Percentiles rank a stretch among this genome's conserved stretches.
Evolutionary conservation across 2,329 filamentous ascomycete species (phyloP).

Genomic region (Verticillium klebahnii): DNA sequence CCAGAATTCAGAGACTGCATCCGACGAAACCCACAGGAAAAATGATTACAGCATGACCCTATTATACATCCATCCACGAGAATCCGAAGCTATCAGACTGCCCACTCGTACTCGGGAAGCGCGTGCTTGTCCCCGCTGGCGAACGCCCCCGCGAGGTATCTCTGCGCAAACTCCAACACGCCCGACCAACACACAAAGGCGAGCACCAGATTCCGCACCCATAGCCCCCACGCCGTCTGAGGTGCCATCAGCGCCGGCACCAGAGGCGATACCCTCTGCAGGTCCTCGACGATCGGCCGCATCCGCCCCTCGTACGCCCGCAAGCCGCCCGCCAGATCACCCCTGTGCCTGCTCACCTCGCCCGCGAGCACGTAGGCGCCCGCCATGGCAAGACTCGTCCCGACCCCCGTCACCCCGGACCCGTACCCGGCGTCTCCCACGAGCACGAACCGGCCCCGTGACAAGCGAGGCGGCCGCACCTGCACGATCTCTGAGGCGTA

Average conservation of each 20-base stretch:
- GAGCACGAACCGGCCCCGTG: conserved; percentile 37
- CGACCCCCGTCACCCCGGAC: conserved; percentile 41
- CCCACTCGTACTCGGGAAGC: not conserved
- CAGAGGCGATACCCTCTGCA: conserved; percentile 27
- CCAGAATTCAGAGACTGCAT: no score
- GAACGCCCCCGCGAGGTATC: not conserved
- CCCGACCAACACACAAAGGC: conserved; percentile 4
- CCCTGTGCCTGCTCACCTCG: conserved; percentile 25
- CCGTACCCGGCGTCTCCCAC: conserved; percentile 47
- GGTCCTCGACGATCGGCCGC: conserved; percentile 31
- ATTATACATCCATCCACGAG: no score
- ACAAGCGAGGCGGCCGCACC: conserved; percentile 34
- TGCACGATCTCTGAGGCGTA: conserved; percentile 39
- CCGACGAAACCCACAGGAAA: no score
- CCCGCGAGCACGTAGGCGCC: conserved; percentile 48
- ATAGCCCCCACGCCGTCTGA: conserved; percentile 20
- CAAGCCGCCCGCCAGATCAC: conserved; percentile 23
- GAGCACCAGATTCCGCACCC: conserved; percentile 13
- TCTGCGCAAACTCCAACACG: not conserved
- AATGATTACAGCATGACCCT: no score
- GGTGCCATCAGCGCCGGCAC: conserved; percentile 20
- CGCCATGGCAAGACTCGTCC: conserved; percentile 38
- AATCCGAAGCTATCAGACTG: not conserved
- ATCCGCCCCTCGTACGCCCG: conserved; percentile 34
- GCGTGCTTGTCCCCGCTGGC: not conserved